phyloP scores from a whole-genome alignment of 192 early-diverging fungal species.

The Jimgerdemannia lactiflua region DNA sequence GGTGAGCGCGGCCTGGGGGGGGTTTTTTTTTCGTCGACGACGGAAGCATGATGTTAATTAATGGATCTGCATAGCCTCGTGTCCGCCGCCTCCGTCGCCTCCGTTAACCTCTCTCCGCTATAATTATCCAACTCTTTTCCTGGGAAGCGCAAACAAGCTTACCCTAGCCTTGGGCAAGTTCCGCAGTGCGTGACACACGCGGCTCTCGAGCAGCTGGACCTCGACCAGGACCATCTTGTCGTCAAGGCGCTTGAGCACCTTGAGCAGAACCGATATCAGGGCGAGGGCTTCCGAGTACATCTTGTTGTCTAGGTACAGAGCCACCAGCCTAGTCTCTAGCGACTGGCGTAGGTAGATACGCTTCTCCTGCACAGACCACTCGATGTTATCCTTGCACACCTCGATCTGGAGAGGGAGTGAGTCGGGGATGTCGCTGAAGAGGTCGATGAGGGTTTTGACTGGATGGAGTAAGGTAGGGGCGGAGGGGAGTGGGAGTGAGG shows the following conservation, averaged over 20 bases:
- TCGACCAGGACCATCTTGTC: constrained; percentile 98
- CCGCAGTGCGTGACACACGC: constrained; percentile 87
- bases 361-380: constrained; percentile 91
- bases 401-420: constrained; percentile 88
- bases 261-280: constrained; percentile 81
- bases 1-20: constrained; percentile 81
- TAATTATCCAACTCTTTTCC: no score
- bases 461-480: constrained; percentile 3
- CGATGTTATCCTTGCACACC: constrained; percentile 91
- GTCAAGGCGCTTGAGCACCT: constrained; percentile 97
- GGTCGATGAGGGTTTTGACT: constrained; percentile 83
- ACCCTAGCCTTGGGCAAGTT: constrained; percentile 93
- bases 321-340: constrained; percentile 89
- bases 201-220: constrained; percentile 94
- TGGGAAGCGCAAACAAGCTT: not conserved
- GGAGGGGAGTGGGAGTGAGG: not conserved
- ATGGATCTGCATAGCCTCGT: not conserved
- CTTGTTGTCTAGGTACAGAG: constrained; percentile 90
- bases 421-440: constrained; percentile 85
- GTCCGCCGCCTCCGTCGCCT: no score
- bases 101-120: no score
- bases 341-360: constrained; percentile 94
- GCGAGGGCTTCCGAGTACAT: constrained; percentile 91
- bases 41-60: not conserved
- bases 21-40: not conserved